Percentiles rank a stretch among this genome's conserved stretches.
Conservation (phyloP, 768 basidiomycete genomes). For the Hericium rajendrae region DNA sequence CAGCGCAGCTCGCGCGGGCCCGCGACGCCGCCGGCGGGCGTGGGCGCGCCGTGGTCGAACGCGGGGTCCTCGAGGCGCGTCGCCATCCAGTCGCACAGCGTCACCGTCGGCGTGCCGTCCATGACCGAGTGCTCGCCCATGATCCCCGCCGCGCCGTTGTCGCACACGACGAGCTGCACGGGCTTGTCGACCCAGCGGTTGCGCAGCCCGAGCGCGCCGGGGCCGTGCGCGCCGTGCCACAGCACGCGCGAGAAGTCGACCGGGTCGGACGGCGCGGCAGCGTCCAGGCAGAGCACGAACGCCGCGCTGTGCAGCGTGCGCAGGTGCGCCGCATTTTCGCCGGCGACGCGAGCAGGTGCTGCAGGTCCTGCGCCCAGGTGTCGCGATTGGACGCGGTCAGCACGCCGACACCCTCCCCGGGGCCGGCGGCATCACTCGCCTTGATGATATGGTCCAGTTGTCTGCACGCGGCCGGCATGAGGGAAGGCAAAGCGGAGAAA, state of each 20-base stretch:
- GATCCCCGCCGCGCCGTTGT: constrained; percentile 71
- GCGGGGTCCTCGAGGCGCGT: constrained; percentile 43
- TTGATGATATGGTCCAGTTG: constrained; percentile 68
- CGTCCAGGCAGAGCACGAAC: constrained; percentile 75
- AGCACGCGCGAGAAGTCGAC: constrained; percentile 58
- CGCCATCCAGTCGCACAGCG: constrained; percentile 64
- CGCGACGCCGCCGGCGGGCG: constrained; percentile 11
- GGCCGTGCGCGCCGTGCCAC: constrained; percentile 62
- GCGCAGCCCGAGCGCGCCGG: constrained; percentile 36
- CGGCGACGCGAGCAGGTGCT: constrained; percentile 38
- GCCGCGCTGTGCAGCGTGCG: constrained; percentile 77
- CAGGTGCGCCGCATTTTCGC: constrained; percentile 57
- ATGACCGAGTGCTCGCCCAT: constrained; percentile 92
- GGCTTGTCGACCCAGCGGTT: constrained; percentile 92
- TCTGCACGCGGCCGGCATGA: constrained; percentile 23
- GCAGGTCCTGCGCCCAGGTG: constrained; percentile 57
- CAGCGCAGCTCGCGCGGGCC: constrained; percentile 52
- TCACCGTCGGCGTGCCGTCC: constrained; percentile 79
- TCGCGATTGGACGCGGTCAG: constrained; percentile 77
- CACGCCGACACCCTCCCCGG: constrained; percentile 53
- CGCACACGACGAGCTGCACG: constrained; percentile 75
- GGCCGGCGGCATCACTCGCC: constrained; percentile 49
- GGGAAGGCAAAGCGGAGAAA: neutral
- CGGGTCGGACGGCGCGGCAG: constrained; percentile 39
- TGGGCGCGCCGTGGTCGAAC: constrained; percentile 51